phyloP scores from a whole-genome alignment of 192 early-diverging fungal species.

The Paraglomus occultum region DNA sequence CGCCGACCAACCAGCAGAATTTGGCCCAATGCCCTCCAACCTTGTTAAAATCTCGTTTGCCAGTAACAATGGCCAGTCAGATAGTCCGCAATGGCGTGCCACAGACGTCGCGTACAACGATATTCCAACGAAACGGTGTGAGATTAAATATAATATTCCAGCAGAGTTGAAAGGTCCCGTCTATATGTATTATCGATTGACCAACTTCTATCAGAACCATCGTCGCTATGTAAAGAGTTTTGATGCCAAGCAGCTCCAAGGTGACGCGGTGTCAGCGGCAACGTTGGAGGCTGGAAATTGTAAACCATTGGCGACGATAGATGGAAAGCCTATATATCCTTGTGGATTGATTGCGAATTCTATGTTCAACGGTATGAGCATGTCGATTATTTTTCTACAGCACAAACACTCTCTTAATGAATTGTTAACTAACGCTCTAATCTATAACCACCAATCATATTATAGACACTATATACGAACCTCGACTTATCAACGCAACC shows the following conservation, averaged over 20 bases:
- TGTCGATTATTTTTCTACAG: background rate
- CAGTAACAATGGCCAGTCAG: background rate
- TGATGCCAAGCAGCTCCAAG: conserved; percentile 79
- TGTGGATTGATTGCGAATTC: conserved; percentile 99
- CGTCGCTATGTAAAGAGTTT: conserved; percentile 92
- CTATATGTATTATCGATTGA: conserved; percentile 93
- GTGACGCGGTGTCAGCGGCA: conserved; percentile 45
- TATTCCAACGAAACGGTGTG: conserved; percentile 52
- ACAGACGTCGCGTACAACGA: background rate
- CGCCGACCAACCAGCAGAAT: conserved; percentile 34
- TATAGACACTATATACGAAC: conserved; percentile 60
- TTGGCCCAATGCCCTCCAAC: conserved; percentile 8
- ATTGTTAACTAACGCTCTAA: background rate
- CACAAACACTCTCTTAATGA: background rate
- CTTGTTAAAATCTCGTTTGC: conserved; percentile 31
- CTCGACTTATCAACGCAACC: conserved; percentile 55
- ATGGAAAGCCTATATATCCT: conserved; percentile 72
- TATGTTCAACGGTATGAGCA: conserved; percentile 83
- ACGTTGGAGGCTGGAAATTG: conserved; percentile 54
- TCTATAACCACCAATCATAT: background rate
- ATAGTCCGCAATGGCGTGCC: background rate
- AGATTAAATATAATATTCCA: conserved; percentile 69
- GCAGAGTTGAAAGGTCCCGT: conserved; percentile 71
- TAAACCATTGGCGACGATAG: conserved; percentile 51
- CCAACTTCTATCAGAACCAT: conserved; percentile 99